Percentiles rank a stretch among this genome's conserved stretches.
These are phyloP conservation scores for Immersiporthe knoxdaviesiana DNA, from an alignment of 2,329 filamentous ascomycete species.

Conservation along the genomic window DNA sequence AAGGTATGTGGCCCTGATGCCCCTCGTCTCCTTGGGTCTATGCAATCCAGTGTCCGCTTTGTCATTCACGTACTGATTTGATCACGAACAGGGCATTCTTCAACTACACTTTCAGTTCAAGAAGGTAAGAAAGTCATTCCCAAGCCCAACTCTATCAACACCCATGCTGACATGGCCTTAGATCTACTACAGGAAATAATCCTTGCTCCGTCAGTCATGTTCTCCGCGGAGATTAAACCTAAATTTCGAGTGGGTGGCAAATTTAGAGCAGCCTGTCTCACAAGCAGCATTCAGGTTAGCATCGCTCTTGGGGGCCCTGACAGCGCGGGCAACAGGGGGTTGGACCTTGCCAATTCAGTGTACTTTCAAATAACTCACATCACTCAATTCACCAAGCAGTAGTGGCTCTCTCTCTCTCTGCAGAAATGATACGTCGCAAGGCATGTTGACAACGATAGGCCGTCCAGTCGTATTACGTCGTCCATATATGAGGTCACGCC, in stretches of 20 bases:
- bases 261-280: slow-evolving; percentile 3
- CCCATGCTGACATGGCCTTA: slow-evolving; percentile 35
- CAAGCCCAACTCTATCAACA: background rate
- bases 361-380: background rate
- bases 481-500: slow-evolving; percentile 15
- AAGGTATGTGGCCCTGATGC: slow-evolving; percentile 66
- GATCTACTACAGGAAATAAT: slow-evolving; percentile 62
- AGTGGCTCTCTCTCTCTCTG: background rate
- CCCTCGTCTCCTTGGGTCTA: slow-evolving; percentile 14
- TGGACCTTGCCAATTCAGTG: slow-evolving; percentile 9
- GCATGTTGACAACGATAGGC: slow-evolving; percentile 20
- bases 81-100: slow-evolving; percentile 72
- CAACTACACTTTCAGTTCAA: slow-evolving; percentile 99
- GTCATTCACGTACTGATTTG: slow-evolving; percentile 25
- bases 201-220: background rate
- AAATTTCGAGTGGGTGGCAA: background rate
- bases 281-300: background rate
- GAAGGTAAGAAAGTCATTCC: slow-evolving; percentile 64
- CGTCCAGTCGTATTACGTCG: slow-evolving; percentile 15
- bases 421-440: slow-evolving; percentile 23
- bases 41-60: too few species aligned
- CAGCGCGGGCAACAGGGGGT: slow-evolving; percentile 5
- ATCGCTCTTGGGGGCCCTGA: slow-evolving; percentile 6
- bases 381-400: background rate
- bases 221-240: background rate